Percentiles rank a stretch among this genome's conserved stretches.
These are phyloP conservation scores for Lecanosticta acicola DNA, from an alignment of 2,329 filamentous ascomycete genomes.

Conservation along the genomic window DNA sequence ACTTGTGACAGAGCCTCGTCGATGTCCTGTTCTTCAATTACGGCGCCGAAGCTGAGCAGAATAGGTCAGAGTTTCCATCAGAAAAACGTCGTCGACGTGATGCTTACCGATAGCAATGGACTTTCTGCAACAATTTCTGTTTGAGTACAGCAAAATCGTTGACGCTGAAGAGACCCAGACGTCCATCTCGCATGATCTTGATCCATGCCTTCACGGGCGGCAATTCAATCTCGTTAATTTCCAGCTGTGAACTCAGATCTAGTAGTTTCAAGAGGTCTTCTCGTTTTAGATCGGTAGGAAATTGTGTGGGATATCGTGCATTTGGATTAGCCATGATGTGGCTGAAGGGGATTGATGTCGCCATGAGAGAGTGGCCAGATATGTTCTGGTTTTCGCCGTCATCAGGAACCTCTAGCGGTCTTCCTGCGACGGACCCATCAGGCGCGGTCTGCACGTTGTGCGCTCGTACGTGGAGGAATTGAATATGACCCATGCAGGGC, in stretches of 20 bases:
- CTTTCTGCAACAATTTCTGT: constrained; percentile 12
- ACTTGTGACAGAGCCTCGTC: constrained; percentile 13
- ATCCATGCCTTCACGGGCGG: constrained; percentile 22
- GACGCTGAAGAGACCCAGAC: constrained; percentile 9
- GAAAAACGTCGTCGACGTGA: background rate
- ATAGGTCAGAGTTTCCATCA: constrained; percentile 1
- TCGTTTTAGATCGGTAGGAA: constrained; percentile 14
- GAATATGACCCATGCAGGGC: constrained; percentile 21
- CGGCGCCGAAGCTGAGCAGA: constrained; percentile 15
- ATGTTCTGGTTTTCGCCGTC: constrained; percentile 23
- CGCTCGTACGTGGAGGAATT: constrained; percentile 21
- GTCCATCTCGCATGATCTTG: constrained; percentile 18
- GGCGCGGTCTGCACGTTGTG: constrained; percentile 17
- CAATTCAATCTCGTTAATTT: constrained; percentile 17
- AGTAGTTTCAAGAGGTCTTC: constrained; percentile 17
- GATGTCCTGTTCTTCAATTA: constrained; percentile 18
- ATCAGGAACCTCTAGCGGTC: constrained; percentile 17
- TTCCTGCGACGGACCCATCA: constrained; percentile 7
- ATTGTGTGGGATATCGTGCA: constrained; percentile 11
- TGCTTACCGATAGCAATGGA: constrained; percentile 20
- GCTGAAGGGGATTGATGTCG: constrained; percentile 14
- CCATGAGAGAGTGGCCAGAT: constrained; percentile 21
- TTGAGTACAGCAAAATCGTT: constrained; percentile 18
- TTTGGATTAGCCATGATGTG: constrained; percentile 14
- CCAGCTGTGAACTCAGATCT: constrained; percentile 15